A percentile compares a stretch with the other conserved stretches of the same genome.
Evolutionary conservation across 768 basidiomycete species (phyloP).

Genomic region (Pholiota molesta): DNA sequence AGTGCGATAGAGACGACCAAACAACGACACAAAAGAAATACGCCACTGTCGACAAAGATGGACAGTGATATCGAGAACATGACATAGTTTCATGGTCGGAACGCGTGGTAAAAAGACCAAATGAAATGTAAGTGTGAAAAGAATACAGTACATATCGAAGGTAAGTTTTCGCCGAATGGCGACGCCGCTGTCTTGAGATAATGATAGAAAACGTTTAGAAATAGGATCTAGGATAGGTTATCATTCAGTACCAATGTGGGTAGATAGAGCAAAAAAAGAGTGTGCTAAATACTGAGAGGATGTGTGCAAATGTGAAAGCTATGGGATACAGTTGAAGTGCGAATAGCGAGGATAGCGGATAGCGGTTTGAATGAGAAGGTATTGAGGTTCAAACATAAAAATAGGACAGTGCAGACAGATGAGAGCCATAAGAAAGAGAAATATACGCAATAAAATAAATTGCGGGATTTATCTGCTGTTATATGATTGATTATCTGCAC

Average conservation of each 20-base stretch:
- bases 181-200: neutral
- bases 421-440: neutral
- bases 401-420: neutral
- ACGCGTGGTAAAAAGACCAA: neutral
- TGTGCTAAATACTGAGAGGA: neutral
- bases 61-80: neutral
- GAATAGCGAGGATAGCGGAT: slow-evolving; percentile 1
- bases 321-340: neutral
- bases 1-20: no score
- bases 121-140: neutral
- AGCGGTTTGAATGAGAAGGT: neutral
- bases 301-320: neutral
- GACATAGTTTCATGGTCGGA: neutral
- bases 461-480: slow-evolving; percentile 18
- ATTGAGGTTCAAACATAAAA: neutral
- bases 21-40: no score
- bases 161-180: neutral
- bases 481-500: slow-evolving; percentile 23
- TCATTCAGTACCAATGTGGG: neutral
- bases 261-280: neutral
- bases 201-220: neutral
- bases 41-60: no score
- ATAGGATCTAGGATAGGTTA: slow-evolving; percentile 1
- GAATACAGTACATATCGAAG: neutral
- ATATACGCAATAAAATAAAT: neutral